Percentiles rank a stretch among this genome's conserved stretches.
phyloP scores from a whole-genome alignment of 2,329 filamentous ascomycete genomes.

The Zasmidium citrigriseum region DNA sequence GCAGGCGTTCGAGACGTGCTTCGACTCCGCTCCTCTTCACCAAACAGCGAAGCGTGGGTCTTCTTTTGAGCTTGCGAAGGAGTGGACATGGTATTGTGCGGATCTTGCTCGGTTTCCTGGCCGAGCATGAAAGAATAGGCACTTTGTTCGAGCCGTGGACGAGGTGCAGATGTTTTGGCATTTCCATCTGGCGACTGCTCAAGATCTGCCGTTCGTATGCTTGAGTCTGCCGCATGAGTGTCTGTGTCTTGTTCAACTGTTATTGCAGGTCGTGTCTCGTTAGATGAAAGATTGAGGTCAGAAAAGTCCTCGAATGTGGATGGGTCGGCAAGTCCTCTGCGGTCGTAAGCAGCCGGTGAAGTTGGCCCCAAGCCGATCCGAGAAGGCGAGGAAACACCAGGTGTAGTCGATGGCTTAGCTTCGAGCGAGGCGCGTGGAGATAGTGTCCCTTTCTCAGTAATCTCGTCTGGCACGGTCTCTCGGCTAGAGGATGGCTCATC shows the following conservation, averaged over 20 bases:
- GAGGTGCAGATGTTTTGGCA: constrained; percentile 4
- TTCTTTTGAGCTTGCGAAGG: constrained; percentile 6
- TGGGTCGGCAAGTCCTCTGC: constrained; percentile 15
- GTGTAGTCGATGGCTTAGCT: background rate
- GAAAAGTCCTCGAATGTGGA: constrained; percentile 17
- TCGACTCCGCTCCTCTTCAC: constrained; percentile 7
- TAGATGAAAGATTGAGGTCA: background rate
- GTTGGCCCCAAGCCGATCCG: background rate
- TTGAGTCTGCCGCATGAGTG: background rate
- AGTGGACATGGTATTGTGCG: background rate
- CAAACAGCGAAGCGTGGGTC: constrained; percentile 20
- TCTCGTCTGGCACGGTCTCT: background rate
- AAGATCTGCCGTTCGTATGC: background rate
- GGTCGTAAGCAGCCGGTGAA: background rate
- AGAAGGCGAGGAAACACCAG: background rate
- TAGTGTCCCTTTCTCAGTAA: background rate
- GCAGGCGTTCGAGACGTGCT: constrained; percentile 7
- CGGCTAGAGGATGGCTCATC: background rate
- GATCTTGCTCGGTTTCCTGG: constrained; percentile 10
- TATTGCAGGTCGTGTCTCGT: background rate
- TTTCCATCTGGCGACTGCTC: background rate
- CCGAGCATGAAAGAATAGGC: constrained; percentile 27
- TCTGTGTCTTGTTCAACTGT: background rate
- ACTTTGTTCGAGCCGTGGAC: constrained; percentile 25
- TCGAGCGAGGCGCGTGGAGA: no score